Evolutionary conservation across 179 eudicot species (phyloP).

Genomic region (Silene vulgaris): DNA sequence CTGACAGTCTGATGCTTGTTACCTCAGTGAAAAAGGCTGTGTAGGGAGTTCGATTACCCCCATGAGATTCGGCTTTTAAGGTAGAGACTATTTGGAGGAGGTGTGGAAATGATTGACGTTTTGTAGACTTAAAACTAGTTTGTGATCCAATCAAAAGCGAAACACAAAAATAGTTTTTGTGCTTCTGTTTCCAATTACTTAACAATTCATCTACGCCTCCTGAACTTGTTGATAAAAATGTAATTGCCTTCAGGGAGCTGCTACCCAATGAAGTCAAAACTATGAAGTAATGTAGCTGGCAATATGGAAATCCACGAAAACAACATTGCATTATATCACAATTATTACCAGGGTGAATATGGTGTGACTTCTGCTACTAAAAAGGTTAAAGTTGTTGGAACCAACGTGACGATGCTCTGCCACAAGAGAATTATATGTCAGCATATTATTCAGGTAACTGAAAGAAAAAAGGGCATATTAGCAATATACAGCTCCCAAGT

Average conservation of each 20-base stretch:
- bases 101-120: background rate
- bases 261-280: background rate
- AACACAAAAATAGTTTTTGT: background rate
- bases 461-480: background rate
- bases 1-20: background rate
- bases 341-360: conserved; percentile 50
- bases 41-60: background rate
- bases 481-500: background rate
- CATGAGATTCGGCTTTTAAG: background rate
- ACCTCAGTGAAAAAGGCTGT: background rate
- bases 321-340: background rate
- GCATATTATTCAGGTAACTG: background rate
- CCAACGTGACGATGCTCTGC: conserved; percentile 87
- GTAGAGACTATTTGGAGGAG: background rate
- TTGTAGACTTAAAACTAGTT: too few species aligned
- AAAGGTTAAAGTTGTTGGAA: conserved; percentile 72
- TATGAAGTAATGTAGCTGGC: background rate
- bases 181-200: conserved; percentile 2
- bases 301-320: background rate
- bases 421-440: conserved; percentile 12
- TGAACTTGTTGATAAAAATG: too few species aligned
- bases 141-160: conserved; percentile 3
- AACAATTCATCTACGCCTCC: too few species aligned
- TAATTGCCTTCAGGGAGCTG: background rate
- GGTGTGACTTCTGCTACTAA: conserved; percentile 90